These are phyloP conservation scores for Phytophthora vignae DNA, from an alignment of 352 stramenopile genomes.

Conservation along the genomic window DNA sequence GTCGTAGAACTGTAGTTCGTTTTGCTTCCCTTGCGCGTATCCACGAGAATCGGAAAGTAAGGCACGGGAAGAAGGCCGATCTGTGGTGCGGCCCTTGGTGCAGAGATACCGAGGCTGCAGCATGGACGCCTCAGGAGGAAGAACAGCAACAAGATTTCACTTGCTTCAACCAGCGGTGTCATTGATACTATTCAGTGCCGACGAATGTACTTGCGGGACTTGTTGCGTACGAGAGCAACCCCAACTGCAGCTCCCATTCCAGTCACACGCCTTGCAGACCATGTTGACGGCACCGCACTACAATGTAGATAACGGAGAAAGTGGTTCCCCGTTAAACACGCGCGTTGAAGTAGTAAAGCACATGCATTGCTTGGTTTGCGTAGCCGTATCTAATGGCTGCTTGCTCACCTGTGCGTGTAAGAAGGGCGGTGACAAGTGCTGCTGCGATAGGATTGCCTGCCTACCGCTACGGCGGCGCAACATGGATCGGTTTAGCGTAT, in stretches of 20 bases:
- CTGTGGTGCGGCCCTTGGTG: not conserved
- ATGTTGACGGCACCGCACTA: not conserved
- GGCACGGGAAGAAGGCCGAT: not conserved
- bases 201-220: not conserved
- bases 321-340: not conserved
- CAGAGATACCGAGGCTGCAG: not conserved
- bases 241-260: not conserved
- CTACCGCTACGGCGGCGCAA: too few species aligned
- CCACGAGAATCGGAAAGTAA: slow-evolving; percentile 5
- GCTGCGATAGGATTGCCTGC: too few species aligned
- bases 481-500: not conserved
- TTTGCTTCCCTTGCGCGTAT: not conserved
- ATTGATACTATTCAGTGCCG: not conserved
- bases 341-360: not conserved
- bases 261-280: not conserved
- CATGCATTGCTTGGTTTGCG: not conserved
- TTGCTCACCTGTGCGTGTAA: not conserved
- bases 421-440: too few species aligned
- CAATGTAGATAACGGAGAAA: too few species aligned
- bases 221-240: not conserved
- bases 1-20: not conserved
- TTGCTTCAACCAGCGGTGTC: not conserved
- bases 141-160: not conserved
- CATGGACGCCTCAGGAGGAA: slow-evolving; percentile 2
- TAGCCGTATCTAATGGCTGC: not conserved